Base-by-base conservation (phyloP, 2,329 filamentous ascomycete species). In the Penicillium sp. region DNA sequence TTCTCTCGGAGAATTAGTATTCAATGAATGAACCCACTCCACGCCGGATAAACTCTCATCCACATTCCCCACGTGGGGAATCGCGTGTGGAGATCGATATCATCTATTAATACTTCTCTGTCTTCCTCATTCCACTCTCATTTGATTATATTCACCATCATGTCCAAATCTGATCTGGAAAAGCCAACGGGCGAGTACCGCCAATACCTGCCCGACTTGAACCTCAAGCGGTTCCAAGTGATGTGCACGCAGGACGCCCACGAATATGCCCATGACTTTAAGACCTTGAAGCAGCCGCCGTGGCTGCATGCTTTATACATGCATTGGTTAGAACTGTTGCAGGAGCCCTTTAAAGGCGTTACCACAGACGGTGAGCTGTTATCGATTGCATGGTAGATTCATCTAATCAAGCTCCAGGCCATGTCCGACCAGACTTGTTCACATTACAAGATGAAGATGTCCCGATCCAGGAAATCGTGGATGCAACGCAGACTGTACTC, bases 331-430 rank as follows among this genome's bases (percentile, higher is more conserved):
- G 65, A 72, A 22, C 57, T 82, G 6, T 64, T 64, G 20, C 57
- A 77, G 38, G 81, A 85, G 61, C 82, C 84, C 0, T 87, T 77
- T 58, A 79, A 75, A 52, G 84, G 84, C 15, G 68, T 88, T 13
- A 86, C 84, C 0, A 77, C 62, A 8, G 80, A 87, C 47, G 84
- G 82, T 72, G 62, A 17, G 62, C 47, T 17, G 22, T 8, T n/a
- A 9, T 32, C 25, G 18, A 22, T 20, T 23, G 27, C 32, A 11
- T 12, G n/a, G n/a, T n/a, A n/a, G n/a, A n/a, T n/a, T n/a, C n/a
- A n/a, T 22, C 18, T 22, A 9, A 22, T 22, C n/a, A 22, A 15
- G 2, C 17, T 2, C 1, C 38, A 77, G 74, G 75, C 13, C 66
- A 51, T 4, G 66, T 82, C 1, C 69, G 65, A 12, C 66, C 68